phyloP scores from a whole-genome alignment of 1,139 yeast species.

The Nakaseomyces bracarensis region DNA sequence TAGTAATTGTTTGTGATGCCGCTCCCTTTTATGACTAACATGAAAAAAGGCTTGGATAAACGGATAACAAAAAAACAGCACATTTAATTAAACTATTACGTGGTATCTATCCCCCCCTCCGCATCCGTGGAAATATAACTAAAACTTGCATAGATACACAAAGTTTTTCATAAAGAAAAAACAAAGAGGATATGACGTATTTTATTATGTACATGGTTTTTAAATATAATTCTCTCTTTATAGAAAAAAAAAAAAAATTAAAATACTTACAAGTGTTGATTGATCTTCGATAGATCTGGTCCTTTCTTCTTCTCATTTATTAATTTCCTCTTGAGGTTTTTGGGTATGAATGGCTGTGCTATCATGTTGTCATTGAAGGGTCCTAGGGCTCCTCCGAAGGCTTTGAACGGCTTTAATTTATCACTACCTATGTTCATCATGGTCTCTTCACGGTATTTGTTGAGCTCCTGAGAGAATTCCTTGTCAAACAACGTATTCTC shows the following conservation, averaged over 20 bases:
- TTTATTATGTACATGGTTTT: no score
- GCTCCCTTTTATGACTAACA: no score
- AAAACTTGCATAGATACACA: no score
- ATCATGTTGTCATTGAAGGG: conserved; percentile 46
- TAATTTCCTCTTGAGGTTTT: no score
- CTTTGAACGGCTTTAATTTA: conserved; percentile 53
- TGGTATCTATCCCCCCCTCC: no score
- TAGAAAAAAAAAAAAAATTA: neutral
- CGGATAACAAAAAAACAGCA: no score
- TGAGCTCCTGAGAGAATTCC: conserved; percentile 35
- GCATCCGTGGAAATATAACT: no score
- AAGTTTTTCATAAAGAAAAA: no score
- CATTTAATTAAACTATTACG: no score
- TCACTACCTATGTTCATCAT: conserved; percentile 57
- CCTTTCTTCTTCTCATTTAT: conserved; percentile 32
- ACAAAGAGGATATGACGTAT: no score
- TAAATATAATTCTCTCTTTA: neutral
- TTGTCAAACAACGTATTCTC: conserved; percentile 35
- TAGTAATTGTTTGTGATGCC: no score
- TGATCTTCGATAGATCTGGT: neutral
- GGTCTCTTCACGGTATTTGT: conserved; percentile 38
- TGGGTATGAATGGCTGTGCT: conserved; percentile 65
- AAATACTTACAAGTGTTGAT: neutral
- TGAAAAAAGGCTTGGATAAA: no score
- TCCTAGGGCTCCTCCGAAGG: conserved; percentile 72